Evolutionary conservation across 2,329 filamentous ascomycete species (phyloP), one percentile per base, ranked within the genome.

Genomic region (Hawksworthiomyces lignivorus): DNA sequence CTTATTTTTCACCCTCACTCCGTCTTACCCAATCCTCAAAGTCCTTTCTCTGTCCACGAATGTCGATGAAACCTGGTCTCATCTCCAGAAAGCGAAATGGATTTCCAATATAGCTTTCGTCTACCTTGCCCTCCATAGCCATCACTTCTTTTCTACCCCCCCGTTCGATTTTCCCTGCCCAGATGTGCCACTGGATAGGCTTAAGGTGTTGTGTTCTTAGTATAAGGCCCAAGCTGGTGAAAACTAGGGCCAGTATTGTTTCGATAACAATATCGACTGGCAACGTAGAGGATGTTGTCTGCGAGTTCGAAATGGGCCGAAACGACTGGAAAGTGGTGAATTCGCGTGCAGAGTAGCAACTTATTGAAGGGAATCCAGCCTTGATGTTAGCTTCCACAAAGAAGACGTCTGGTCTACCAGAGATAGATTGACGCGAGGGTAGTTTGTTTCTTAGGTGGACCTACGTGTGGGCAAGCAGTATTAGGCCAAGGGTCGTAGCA

Each of bases 311-410:
- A 68, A 64, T 32, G 7, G 36, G 7, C 14, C 40, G 39, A 3
- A 45, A 70, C 43, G 81, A 75, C 52, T 81, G 77, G 37, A 94
- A 75, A 18, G 80, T 72, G 7, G 87, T 84, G 66, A 95, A 86
- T 67, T 98, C 92, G 63, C 95, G 85, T 35, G 89, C 88, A 39
- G 92, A 98, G 66, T 97, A 98, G 66, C 89, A 94, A 50, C 92
- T 98, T n/a, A n/a, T n/a, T n/a, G n/a, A n/a, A n/a, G n/a, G n/a
- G n/a, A n/a, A n/a, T n/a, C n/a, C n/a, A n/a, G n/a, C n/a, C n/a
- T n/a, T n/a, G n/a, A n/a, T n/a, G n/a, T n/a, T n/a, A n/a, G n/a
- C n/a, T n/a, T n/a, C n/a, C n/a, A n/a, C n/a, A n/a, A n/a, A n/a
- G n/a, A n/a, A n/a, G n/a, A n/a, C n/a, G n/a, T n/a, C n/a, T n/a